Evolutionary conservation across 1,139 yeast species (phyloP).

Genomic region (Taiozyma sp.): DNA sequence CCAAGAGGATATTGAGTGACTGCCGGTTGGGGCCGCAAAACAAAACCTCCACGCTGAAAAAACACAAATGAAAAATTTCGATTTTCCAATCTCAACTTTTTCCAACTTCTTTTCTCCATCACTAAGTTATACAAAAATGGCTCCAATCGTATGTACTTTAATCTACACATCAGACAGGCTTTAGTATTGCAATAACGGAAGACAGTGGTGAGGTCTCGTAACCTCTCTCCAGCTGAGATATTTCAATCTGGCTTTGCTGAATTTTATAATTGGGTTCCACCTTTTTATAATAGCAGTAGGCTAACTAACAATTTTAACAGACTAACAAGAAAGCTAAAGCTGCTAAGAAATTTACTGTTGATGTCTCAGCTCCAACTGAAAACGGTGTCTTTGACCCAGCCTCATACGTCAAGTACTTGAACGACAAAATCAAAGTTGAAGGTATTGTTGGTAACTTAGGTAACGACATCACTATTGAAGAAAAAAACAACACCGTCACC

Average conservation of each 20-base stretch:
- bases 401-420: conserved; percentile 95
- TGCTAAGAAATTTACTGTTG: conserved; percentile 92
- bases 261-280: conserved; percentile 28
- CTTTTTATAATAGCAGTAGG: conserved; percentile 53
- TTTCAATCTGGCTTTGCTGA: conserved; percentile 42
- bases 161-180: not conserved
- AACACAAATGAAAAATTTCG: not conserved
- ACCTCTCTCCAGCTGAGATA: not conserved
- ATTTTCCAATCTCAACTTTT: not conserved
- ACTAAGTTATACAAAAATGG: conserved; percentile 48
- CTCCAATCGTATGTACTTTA: conserved; percentile 76
- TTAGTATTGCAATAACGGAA: not conserved
- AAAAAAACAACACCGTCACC: conserved; percentile 76
- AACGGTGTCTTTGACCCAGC: conserved; percentile 98
- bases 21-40: not conserved
- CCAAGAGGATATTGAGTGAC: not conserved
- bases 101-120: not conserved
- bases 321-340: conserved; percentile 75
- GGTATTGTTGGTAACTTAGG: conserved; percentile 96
- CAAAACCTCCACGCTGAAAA: conserved; percentile 1
- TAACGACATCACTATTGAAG: conserved; percentile 87
- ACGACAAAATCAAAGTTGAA: conserved; percentile 99
- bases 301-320: conserved; percentile 40
- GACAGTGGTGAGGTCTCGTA: not conserved
- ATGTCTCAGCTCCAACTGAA: conserved; percentile 96